Percentiles rank a stretch among this genome's conserved stretches.
phyloP scores from a whole-genome alignment of 2,329 filamentous ascomycete species.

The Fusarium sp. region DNA sequence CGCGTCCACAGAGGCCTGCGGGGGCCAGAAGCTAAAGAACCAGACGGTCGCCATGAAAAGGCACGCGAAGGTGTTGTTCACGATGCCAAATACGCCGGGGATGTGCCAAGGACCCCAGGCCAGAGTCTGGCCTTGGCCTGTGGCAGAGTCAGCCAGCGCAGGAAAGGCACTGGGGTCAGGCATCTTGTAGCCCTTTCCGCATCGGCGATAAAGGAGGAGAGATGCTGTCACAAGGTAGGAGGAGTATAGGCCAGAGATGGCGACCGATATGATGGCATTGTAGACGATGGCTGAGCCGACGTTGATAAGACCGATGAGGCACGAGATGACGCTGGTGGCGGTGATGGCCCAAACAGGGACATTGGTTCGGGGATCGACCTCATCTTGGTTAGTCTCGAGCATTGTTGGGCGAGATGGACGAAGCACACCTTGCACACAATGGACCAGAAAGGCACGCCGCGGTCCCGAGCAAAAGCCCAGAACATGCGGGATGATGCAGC shows the following conservation, averaged over 20 bases:
- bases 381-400: not conserved
- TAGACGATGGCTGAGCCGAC: conserved; percentile 37
- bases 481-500: conserved; percentile 38
- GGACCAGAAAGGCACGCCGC: conserved; percentile 31
- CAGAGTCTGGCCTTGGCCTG: conserved; percentile 29
- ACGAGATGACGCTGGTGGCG: conserved; percentile 28
- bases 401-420: fast-evolving
- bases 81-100: conserved; percentile 57
- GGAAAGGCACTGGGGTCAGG: conserved; percentile 29
- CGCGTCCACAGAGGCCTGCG: conserved; percentile 36
- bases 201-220: conserved; percentile 37
- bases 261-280: conserved; percentile 37
- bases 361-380: conserved; percentile 35
- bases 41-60: conserved; percentile 61
- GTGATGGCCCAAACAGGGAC: conserved; percentile 37
- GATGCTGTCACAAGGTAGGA: conserved; percentile 35
- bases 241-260: conserved; percentile 32
- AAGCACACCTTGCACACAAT: conserved; percentile 22
- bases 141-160: conserved; percentile 24
- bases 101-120: conserved; percentile 64
- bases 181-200: conserved; percentile 36
- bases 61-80: conserved; percentile 62
- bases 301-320: conserved; percentile 37
- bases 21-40: conserved; percentile 63
- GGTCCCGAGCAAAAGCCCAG: conserved; percentile 35